Base-by-base conservation (phyloP, 2,329 filamentous ascomycete species). In the Nemania sp. region DNA sequence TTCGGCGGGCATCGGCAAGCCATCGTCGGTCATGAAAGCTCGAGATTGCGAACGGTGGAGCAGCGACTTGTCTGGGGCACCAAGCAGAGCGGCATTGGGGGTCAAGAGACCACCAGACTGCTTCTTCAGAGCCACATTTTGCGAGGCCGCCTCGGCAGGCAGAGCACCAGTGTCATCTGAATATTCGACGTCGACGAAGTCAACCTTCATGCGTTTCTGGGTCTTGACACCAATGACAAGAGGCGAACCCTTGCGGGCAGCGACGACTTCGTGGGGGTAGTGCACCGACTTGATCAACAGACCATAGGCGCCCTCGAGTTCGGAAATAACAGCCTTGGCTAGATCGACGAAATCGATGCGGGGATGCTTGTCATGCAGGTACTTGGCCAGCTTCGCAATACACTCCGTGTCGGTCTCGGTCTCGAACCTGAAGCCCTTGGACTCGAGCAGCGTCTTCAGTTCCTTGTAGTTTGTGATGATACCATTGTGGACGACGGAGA, bases 381-480 rank as follows among this genome's bases (percentile, higher is more conserved):
- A 99, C 82, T 98, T 98, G 78, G 93, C 90, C 69, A 99, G 88
- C 85, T 98, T 99, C 69, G 95, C 95, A 79, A 99, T 99, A 79
- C 94, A 97, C 82, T 99, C 95, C 54, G 95, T 99, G 75, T 99
- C 95, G 69, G 95, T 99, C 80, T 99, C 94, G 54, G 95, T 99
- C 88, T 99, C 95, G 77, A 99, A 99, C 75, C 89, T 90, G 88
- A 97, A 96, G 75, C 95, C 95, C 86, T 98, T 99, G 83, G 85
- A 85, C 80, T 90, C 86, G 70, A 99, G 86, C 66, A 99, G 88
- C 65, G 90, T 91, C 87, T 94, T 97, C 73, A 99, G 83, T 82
- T 99, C 95, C 86, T 99, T 99, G 87, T 99, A 99, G 87, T 99
- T 99, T 83, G 95, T 99, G 80, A 99, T 99, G 85, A 99, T 99